phyloP scores from a whole-genome alignment of 805 yeast species.

The Clavispora fructus region DNA sequence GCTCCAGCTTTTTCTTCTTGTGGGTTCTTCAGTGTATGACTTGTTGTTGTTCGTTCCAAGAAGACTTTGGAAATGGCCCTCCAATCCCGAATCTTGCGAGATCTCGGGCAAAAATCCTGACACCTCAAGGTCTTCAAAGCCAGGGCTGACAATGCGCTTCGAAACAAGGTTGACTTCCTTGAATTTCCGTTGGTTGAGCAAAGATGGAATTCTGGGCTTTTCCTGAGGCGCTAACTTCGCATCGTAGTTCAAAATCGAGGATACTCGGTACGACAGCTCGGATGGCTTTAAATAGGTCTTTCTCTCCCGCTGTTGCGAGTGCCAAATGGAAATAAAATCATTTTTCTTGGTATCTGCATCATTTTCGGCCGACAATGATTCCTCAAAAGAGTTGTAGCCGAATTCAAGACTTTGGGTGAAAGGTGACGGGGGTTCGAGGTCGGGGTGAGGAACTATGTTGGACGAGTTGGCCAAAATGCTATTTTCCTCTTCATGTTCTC shows the following conservation, averaged over 20 bases:
- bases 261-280: constrained; percentile 9
- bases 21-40: not conserved
- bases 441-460: constrained; percentile 28
- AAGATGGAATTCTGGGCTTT: constrained; percentile 20
- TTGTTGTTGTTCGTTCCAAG: constrained; percentile 4
- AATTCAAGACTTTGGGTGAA: constrained; percentile 2
- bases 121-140: constrained; percentile 35
- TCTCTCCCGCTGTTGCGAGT: constrained; percentile 27
- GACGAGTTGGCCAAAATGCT: constrained; percentile 41
- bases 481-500: constrained; percentile 8
- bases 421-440: not conserved
- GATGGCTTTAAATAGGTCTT: constrained; percentile 4
- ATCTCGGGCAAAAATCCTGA: constrained; percentile 43
- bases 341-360: constrained; percentile 26
- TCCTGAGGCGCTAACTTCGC: constrained; percentile 9
- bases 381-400: constrained; percentile 27
- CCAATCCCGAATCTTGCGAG: constrained; percentile 46
- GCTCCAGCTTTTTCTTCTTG: constrained; percentile 19
- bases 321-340: constrained; percentile 39
- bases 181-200: constrained; percentile 26
- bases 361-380: constrained; percentile 37
- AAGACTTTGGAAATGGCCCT: constrained; percentile 36
- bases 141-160: constrained; percentile 39
- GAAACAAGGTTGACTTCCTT: constrained; percentile 40
- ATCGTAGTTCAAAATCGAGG: constrained; percentile 11